Percentiles rank a stretch among this genome's conserved stretches.
Conservation (phyloP, 2,329 filamentous ascomycete genomes). For the Mariannaea sp. region DNA sequence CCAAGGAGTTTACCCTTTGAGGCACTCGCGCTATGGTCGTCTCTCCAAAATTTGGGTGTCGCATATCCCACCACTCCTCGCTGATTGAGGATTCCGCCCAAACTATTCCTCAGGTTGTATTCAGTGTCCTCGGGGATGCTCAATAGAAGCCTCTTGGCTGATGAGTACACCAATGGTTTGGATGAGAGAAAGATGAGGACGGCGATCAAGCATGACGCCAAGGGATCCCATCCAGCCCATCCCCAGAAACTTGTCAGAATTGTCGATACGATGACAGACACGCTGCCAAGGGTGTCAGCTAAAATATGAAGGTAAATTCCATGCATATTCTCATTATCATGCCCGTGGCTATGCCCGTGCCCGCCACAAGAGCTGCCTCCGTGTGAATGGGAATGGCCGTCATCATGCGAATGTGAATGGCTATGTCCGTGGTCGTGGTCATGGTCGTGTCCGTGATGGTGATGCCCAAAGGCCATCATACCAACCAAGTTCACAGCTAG, state of each 20-base stretch:
- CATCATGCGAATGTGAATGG: conserved; percentile 36
- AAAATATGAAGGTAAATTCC: conserved; percentile 96
- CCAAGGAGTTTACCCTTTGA: conserved; percentile 67
- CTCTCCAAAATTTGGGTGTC: conserved; percentile 90
- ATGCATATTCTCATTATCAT: conserved; percentile 96
- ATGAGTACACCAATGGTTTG: conserved; percentile 82
- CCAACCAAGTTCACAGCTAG: conserved; percentile 90
- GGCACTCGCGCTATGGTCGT: conserved; percentile 62
- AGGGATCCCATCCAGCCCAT: conserved; percentile 92
- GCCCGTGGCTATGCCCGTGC: conserved; percentile 49
- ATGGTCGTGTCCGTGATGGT: conserved; percentile 60
- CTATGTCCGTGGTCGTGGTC: conserved; percentile 45
- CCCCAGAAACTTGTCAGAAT: conserved; percentile 83
- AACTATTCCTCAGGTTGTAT: conserved; percentile 82
- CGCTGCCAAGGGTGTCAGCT: conserved; percentile 91
- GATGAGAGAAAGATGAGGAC: conserved; percentile 92
- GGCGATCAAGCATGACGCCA: conserved; percentile 93
- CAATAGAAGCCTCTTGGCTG: conserved; percentile 80
- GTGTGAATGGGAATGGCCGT: conserved; percentile 49
- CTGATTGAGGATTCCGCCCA: conserved; percentile 81
- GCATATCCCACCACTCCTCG: conserved; percentile 85
- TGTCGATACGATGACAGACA: conserved; percentile 92
- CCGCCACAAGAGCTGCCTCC: conserved; percentile 45
- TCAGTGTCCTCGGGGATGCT: conserved; percentile 85
- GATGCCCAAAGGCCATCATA: conserved; percentile 79